These are phyloP conservation scores for Tolypocladium nubicola DNA, from an alignment of 2,329 filamentous ascomycete species.

Conservation along the genomic window DNA sequence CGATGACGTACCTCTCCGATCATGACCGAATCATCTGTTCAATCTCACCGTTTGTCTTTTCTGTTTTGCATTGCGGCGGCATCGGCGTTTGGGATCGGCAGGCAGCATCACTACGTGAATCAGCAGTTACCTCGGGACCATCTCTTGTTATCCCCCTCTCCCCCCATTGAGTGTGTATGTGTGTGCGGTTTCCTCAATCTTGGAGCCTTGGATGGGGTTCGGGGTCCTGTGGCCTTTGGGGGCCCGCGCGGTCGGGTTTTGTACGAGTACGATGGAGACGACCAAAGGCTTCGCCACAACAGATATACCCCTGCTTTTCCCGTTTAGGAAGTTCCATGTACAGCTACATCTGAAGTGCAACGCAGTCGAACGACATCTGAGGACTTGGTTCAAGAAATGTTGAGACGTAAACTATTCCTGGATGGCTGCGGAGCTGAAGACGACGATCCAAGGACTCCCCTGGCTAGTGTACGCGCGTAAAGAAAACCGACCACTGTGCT, in stretches of 20 bases:
- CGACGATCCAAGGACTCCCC: no score
- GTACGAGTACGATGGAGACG: no score
- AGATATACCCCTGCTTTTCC: background rate
- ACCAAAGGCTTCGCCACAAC: background rate
- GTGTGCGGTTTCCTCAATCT: background rate
- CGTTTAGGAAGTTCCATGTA: background rate
- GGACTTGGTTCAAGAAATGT: background rate
- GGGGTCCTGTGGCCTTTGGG: background rate
- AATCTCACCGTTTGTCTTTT: background rate
- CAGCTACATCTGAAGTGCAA: background rate
- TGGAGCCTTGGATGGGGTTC: background rate
- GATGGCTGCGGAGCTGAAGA: no score
- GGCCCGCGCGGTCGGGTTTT: background rate
- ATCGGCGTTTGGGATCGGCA: background rate
- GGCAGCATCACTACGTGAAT: background rate
- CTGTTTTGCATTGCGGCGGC: background rate
- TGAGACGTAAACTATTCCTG: background rate
- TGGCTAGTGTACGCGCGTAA: no score
- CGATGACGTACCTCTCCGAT: background rate
- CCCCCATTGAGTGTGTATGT: background rate
- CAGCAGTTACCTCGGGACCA: background rate
- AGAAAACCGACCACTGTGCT: no score
- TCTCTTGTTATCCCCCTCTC: background rate
- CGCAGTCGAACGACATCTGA: background rate
- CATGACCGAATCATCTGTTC: background rate